phyloP scores from a whole-genome alignment of 2,329 filamentous ascomycete genomes.

The Dactylonectria macrodidyma region DNA sequence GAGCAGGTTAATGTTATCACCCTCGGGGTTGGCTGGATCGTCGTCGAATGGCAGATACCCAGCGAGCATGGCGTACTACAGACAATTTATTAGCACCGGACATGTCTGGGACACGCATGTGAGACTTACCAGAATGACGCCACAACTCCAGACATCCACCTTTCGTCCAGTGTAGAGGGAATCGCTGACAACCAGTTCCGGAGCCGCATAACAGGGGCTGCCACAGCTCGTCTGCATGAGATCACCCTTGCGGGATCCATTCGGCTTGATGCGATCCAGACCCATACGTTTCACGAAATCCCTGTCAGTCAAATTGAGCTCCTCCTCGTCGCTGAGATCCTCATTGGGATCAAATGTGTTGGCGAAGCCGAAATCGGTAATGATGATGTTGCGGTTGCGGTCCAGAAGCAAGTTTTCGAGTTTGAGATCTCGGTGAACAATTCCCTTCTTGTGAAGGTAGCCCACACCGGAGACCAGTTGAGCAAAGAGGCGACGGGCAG shows the following conservation, averaged over 20 bases:
- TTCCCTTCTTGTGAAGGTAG: slow-evolving; percentile 98
- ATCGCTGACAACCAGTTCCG: slow-evolving; percentile 96
- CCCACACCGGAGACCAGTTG: slow-evolving; percentile 97
- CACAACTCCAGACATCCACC: slow-evolving; percentile 99
- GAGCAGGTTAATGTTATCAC: slow-evolving; percentile 98
- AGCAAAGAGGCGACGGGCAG: slow-evolving; percentile 91
- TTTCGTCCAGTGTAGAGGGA: slow-evolving; percentile 97
- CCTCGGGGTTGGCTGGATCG: slow-evolving; percentile 97
- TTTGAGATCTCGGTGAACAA: slow-evolving; percentile 97
- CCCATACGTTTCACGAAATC: slow-evolving; percentile 90
- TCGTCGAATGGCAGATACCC: slow-evolving; percentile 98
- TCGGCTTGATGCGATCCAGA: slow-evolving; percentile 83
- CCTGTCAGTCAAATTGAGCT: slow-evolving; percentile 87
- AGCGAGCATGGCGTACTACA: slow-evolving; percentile 98
- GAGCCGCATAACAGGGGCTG: slow-evolving; percentile 97
- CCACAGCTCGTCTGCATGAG: slow-evolving; percentile 99
- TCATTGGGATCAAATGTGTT: slow-evolving; percentile 95
- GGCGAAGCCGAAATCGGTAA: slow-evolving; percentile 98
- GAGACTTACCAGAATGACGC: slow-evolving; percentile 90
- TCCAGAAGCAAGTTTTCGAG: slow-evolving; percentile 96
- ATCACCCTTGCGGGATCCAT: slow-evolving; percentile 87
- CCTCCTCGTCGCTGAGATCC: slow-evolving; percentile 90
- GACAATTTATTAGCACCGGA: slow-evolving; percentile 29
- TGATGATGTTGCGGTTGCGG: slow-evolving; percentile 98
- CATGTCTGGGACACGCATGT: neutral